Evolutionary conservation across 2,329 filamentous ascomycete genomes (phyloP), one percentile per base, ranked within the genome.

Genomic region (Tolypocladium album): DNA sequence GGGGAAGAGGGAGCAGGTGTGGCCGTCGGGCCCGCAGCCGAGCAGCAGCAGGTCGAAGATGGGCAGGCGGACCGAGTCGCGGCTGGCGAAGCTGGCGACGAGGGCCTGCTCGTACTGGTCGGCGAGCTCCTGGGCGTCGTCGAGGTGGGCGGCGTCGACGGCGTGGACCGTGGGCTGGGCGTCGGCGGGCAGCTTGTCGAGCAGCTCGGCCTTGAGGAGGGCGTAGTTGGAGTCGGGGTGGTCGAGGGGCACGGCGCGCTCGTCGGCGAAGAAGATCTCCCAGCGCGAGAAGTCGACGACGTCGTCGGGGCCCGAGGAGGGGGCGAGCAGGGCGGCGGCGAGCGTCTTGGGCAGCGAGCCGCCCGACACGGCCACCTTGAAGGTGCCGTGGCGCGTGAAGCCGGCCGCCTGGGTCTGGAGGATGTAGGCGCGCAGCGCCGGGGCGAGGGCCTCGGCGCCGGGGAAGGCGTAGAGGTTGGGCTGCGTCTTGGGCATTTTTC

Each of bases 181-280:
- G 59, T 81, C 81, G 55, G 79, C 75, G 50, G 92, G 91, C 64
- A 97, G 89, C 78, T 95, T 93, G 78, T 92, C 88, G 63, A 99
- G 81, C 57, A 97, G 81, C 76, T 97, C 92, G 56, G 85, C 79
- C 79, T 96, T 94, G 67, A 97, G 78, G 53, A 97, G 85, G 62
- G 80, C 85, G 77, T 97, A 96, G 79, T 97, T 99, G 79, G 92
- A 96, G 78, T 99, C 93, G 65, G 85, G 82, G 76, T 97, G 88
- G 74, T 94, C 87, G 67, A 97, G 87, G 27, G 94, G 89, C 58
- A 97, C 94, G 67, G 90, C 90, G 70, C 94, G 90, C 81, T 99
- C 94, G 73, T 99, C 94, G 71, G 93, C 93, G 75, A 97, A 97
- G 82, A 97, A 99, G 71, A 99, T 90, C 70, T 97, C 90, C 94